A percentile compares a stretch with the other conserved stretches of the same genome.
phyloP scores from a whole-genome alignment of 108 stramenopile species.

The Pseudonitzschia multiseries region DNA sequence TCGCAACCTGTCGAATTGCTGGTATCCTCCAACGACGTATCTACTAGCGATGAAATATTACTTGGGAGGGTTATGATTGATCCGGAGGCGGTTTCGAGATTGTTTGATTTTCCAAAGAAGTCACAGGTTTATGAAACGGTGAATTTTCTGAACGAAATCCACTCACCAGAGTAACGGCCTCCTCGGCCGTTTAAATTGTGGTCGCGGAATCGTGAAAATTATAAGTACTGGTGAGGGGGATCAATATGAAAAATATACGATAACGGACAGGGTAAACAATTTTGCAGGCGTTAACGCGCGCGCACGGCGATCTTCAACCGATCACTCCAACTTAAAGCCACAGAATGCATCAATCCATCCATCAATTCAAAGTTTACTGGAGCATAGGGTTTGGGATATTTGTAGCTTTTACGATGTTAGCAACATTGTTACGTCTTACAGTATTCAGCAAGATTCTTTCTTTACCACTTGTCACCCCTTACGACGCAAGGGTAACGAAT shows the following conservation, averaged over 20 bases:
- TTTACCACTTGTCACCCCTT: too few relatives aligned
- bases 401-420: too few relatives aligned
- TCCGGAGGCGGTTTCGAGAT: not conserved
- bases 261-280: not conserved
- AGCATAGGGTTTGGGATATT: too few relatives aligned
- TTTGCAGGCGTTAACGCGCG: not conserved
- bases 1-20: too few relatives aligned
- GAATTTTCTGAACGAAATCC: not conserved
- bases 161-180: not conserved
- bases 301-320: not conserved
- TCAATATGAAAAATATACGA: not conserved
- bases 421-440: too few relatives aligned
- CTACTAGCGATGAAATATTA: too few relatives aligned
- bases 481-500: too few relatives aligned
- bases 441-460: too few relatives aligned
- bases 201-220: not conserved
- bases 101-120: not conserved
- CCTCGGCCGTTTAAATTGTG: constrained; percentile 4
- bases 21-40: too few relatives aligned
- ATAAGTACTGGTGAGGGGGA: not conserved
- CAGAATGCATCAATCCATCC: too few relatives aligned
- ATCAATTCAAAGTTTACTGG: too few relatives aligned
- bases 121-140: not conserved
- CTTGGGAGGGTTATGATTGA: not conserved
- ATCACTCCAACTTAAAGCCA: not conserved